phyloP scores from a whole-genome alignment of 495 filamentous ascomycete species.

The Trichocladium antarcticum region DNA sequence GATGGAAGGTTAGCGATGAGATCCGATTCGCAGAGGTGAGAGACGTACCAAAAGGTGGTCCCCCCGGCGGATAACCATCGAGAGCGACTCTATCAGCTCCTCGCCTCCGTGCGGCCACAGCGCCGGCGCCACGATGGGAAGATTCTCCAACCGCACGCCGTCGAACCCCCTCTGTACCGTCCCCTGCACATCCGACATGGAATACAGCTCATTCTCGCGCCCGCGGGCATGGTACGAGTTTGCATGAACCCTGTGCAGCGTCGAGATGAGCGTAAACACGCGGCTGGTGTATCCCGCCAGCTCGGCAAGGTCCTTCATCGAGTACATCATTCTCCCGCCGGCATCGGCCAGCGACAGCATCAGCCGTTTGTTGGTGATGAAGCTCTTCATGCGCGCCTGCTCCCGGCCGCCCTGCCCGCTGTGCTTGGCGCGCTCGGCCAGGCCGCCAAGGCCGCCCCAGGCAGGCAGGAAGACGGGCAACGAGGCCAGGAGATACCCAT shows the following conservation, averaged over 20 bases:
- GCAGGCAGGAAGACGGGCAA: conserved; percentile 90
- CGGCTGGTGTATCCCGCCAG: conserved; percentile 90
- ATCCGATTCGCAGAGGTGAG: background rate
- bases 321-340: conserved; percentile 97
- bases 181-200: conserved; percentile 80
- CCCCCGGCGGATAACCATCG: conserved; percentile 74
- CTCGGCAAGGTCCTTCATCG: conserved; percentile 95
- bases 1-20: background rate
- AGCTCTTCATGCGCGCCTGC: conserved; percentile 87
- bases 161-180: conserved; percentile 90
- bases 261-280: conserved; percentile 89
- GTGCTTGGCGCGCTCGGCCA: conserved; percentile 45
- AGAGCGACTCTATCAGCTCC: conserved; percentile 77
- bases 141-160: conserved; percentile 84
- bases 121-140: conserved; percentile 80
- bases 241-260: conserved; percentile 87
- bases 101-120: conserved; percentile 80
- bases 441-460: conserved; percentile 75
- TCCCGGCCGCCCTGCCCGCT: conserved; percentile 48
- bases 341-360: conserved; percentile 98
- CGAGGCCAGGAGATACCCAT: conserved; percentile 87
- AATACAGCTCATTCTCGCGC: conserved; percentile 67
- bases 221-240: conserved; percentile 67
- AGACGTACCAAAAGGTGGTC: conserved; percentile 66
- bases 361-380: conserved; percentile 96